These are phyloP conservation scores for Wickerhamiella vanderwaltii DNA, from an alignment of 805 yeast genomes.

Conservation along the genomic window DNA sequence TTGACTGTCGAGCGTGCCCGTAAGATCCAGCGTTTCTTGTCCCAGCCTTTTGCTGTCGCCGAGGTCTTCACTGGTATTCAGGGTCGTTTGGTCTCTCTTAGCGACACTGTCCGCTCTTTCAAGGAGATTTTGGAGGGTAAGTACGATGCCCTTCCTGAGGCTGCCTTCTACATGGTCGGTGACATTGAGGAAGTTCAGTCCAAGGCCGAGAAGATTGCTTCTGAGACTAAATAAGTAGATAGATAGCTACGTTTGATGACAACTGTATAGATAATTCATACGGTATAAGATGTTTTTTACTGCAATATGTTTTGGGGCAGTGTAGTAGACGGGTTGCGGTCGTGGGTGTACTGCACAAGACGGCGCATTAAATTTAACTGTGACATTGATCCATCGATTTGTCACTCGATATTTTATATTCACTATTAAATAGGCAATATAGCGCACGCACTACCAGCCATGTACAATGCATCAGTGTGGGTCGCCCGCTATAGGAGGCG, in stretches of 20 bases:
- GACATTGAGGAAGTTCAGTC: constrained; percentile 97
- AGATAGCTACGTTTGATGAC: constrained; percentile 12
- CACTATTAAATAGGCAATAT: no score
- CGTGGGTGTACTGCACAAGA: no score
- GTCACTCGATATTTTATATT: no score
- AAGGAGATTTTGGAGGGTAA: constrained; percentile 96
- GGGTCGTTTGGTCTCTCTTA: constrained; percentile 94
- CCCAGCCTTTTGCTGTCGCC: constrained; percentile 99
- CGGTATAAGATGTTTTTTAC: no score
- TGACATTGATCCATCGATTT: no score
- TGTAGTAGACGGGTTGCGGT: no score
- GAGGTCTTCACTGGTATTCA: constrained; percentile 99
- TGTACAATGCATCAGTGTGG: no score
- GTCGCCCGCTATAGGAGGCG: no score
- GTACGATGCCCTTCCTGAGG: constrained; percentile 97
- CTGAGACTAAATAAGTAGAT: constrained; percentile 37
- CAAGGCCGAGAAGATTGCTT: constrained; percentile 97
- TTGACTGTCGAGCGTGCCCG: constrained; percentile 99
- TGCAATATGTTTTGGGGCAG: no score
- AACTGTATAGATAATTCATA: no score
- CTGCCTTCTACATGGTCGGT: constrained; percentile 99
- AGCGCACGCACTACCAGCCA: no score
- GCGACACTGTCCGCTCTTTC: constrained; percentile 90
- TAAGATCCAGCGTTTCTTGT: constrained; percentile 99
- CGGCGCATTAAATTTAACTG: no score